Base-by-base conservation (phyloP, 1,284 basidiomycete genomes). In the Ustilago shanxiensis region DNA sequence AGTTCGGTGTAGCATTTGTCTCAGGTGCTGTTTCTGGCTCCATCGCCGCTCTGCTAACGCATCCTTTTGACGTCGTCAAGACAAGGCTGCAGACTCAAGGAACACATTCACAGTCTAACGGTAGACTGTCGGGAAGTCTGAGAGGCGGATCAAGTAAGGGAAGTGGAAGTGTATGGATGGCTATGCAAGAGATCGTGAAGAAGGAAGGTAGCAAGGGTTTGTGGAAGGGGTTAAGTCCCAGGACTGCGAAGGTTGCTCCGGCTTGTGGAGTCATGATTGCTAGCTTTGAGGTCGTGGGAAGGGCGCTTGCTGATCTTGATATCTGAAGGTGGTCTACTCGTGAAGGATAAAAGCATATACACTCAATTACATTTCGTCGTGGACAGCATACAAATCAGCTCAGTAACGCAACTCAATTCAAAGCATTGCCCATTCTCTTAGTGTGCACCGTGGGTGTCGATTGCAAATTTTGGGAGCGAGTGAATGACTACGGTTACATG, bases 241-340 rank as follows among this genome's bases (percentile, higher is more conserved):
- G 96, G 37, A 91, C 96, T 59, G 94, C 91, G 31, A 99, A 99
- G 87, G 95, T 98, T 75, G 96, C 95, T 4, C 97, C 97, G n/a
- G 95, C 97, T 28, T 99, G 97, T 87, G 96, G 96, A 31, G 93
- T 96, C 74, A 95, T 96, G 95, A 98, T 99, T 86, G 92, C 93
- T 62, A 95, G 92, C 84, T 99, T 93, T 85, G 95, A 99, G 90
- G 94, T 88, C 24, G 88, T 89, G 3, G 82, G 83, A 2, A 61
- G 79, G 2, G 49, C 47, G 6, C 51, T 80, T 20, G 77, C 74
- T 9, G 77, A 77, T 63, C 22, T 77, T 20, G 69, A 77, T 13
- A 33, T 74, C 41, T 70, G n/a, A n/a, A n/a, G n/a, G n/a, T n/a
- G n/a, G n/a, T n/a, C n/a, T n/a, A n/a, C n/a, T n/a, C n/a, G n/a